These are phyloP conservation scores for Yamadazyma ubonensis DNA, from an alignment of 805 yeast genomes.

Conservation along the genomic window DNA sequence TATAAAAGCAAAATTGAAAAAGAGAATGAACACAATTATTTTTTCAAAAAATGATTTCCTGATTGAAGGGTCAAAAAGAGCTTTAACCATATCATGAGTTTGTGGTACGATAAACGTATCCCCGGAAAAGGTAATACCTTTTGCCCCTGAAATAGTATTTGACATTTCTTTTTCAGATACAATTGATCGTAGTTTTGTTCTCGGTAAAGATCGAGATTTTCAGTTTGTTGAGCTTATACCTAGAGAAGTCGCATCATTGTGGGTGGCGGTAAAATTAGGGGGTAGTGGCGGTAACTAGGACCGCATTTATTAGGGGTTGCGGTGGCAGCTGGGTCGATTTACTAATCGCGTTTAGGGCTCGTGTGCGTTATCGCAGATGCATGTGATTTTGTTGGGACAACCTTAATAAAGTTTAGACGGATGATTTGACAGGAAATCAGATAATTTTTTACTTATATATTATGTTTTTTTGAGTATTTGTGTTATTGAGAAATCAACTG, in stretches of 20 bases:
- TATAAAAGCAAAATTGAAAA: slow-evolving; percentile 28
- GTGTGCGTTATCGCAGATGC: neutral
- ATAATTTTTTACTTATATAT: too few relatives aligned
- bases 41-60: slow-evolving; percentile 66
- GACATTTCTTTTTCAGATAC: too few relatives aligned
- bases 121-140: slow-evolving; percentile 47
- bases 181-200: too few relatives aligned
- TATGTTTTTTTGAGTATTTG: too few relatives aligned
- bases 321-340: neutral
- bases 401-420: too few relatives aligned
- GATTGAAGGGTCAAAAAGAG: slow-evolving; percentile 73
- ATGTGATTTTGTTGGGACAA: slow-evolving; percentile 3
- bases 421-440: too few relatives aligned
- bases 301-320: too few relatives aligned
- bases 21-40: slow-evolving; percentile 46
- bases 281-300: neutral
- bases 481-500: too few relatives aligned
- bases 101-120: slow-evolving; percentile 51
- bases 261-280: too few relatives aligned
- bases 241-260: too few relatives aligned
- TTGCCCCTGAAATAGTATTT: slow-evolving; percentile 27
- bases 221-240: too few relatives aligned
- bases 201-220: too few relatives aligned
- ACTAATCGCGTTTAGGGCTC: neutral
- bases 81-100: slow-evolving; percentile 82